Percentiles rank a stretch among this genome's conserved stretches.
Evolutionary conservation across 148 eudicot species (phyloP).

Genomic region (Rhododendron kiyosumense): DNA sequence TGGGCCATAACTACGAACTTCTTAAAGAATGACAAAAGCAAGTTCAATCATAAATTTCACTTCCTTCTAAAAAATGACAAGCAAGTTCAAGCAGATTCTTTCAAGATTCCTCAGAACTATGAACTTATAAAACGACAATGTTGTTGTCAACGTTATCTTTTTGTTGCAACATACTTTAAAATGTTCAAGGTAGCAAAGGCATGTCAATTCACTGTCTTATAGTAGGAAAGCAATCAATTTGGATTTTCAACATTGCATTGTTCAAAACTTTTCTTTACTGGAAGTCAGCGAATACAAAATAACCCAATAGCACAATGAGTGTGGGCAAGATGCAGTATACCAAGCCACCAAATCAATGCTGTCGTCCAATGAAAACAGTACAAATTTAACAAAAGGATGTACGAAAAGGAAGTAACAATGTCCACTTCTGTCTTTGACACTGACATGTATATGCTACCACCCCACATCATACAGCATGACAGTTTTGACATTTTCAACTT

Average conservation of each 20-base stretch:
- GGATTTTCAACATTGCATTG: background rate
- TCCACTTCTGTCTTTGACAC: background rate
- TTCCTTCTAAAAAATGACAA: background rate
- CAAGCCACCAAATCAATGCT: background rate
- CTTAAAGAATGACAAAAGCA: background rate
- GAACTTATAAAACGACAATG: background rate
- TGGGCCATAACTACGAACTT: background rate
- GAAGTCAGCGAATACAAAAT: background rate
- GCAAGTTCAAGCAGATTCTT: background rate
- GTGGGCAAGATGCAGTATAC: background rate
- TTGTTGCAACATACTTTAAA: background rate
- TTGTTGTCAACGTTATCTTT: background rate
- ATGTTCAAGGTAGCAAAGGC: background rate
- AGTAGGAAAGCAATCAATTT: background rate
- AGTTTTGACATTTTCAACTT: background rate
- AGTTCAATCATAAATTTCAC: background rate
- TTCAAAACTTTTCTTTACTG: background rate
- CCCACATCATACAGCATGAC: background rate
- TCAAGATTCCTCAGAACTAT: background rate
- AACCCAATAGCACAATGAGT: background rate
- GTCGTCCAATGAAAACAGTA: background rate
- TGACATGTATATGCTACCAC: background rate
- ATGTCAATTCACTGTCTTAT: background rate
- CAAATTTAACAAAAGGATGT: background rate
- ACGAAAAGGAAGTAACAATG: background rate